Evolutionary conservation across 148 eudicot species (phyloP), one percentile per base, ranked within the genome.

Genomic region (Spergularia bocconei): DNA sequence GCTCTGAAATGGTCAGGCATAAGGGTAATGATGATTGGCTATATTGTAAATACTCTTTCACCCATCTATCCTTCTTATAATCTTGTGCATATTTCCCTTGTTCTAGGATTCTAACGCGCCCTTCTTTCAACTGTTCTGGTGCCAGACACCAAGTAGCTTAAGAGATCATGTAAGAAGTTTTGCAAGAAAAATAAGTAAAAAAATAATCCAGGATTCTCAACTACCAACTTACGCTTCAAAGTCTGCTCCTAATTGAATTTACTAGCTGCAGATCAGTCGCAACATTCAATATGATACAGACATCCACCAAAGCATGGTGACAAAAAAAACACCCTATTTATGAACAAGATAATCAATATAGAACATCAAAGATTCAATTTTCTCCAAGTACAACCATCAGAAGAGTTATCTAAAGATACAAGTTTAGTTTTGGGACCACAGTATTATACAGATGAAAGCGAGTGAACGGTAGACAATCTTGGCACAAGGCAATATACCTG

Each of bases 401-500:
- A 67, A 19, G 25, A 66, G 17, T 55, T 21, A 14, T 4, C 21
- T 21, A 59, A 23, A 59, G 36, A 59, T 58, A 58, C 58, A 51
- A 11, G 25, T 7, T 23, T 41, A 4, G 57, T 68, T 50, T 50
- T 48, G 71, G 57, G 13, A 9, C 7, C 23, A 16, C 13, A 67
- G 36, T 39, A 68, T 13, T 53, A 41, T 29, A 55, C 54, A 21
- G 50, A 11, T 41, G 19, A 17, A 9, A 33, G 13, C 50, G 53
- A 5, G 15, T 60, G 41, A 52, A n/a, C 58, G 16, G 19, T 23
- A 44, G 63, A 53, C n/a, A 59, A 6, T 13, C 72, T 9, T n/a
- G 20, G 25, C 41, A 70, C 21, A 63, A 21, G 41, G 23, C 47
- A 60, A 50, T 7, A 75, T 68, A 95, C 99, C 99, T 79, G 88